Percentiles rank a stretch among this genome's conserved stretches.
phyloP scores from a whole-genome alignment of 768 basidiomycete species.

The Boletus rubescentipes region DNA sequence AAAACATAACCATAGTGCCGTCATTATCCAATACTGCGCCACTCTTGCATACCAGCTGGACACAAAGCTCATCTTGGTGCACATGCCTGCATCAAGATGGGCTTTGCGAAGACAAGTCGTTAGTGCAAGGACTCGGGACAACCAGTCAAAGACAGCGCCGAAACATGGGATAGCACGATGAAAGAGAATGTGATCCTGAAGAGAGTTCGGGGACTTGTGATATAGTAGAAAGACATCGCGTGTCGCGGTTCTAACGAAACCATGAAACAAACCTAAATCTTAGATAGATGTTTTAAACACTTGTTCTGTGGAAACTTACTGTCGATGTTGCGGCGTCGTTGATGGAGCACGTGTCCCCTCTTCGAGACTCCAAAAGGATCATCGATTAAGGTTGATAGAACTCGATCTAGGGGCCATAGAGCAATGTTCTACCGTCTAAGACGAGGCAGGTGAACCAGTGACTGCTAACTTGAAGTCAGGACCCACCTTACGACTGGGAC shows the following conservation, averaged over 20 bases:
- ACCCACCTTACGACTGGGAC: too few species aligned
- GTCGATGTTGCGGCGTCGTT: neutral
- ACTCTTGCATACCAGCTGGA: neutral
- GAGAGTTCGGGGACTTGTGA: constrained; percentile 9
- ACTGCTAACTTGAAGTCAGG: too few species aligned
- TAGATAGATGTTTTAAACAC: constrained; percentile 3
- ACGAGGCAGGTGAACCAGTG: neutral
- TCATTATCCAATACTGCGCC: neutral
- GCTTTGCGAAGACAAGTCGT: constrained; percentile 11
- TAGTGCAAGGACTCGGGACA: neutral
- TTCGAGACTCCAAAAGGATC: neutral
- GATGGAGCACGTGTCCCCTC: neutral
- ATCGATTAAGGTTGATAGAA: neutral
- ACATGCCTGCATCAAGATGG: constrained; percentile 17
- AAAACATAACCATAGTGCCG: too few species aligned
- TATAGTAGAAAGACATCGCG: constrained; percentile 5
- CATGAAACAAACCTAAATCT: constrained; percentile 17
- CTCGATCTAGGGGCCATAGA: too few species aligned
- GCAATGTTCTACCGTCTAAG: too few species aligned
- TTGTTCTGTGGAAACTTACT: neutral
- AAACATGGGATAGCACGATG: neutral
- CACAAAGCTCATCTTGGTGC: constrained; percentile 9
- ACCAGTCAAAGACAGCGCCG: neutral
- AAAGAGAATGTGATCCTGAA: neutral
- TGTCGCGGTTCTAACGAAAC: constrained; percentile 6